These are phyloP conservation scores for Martensiomyces pterosporus DNA, from an alignment of 192 early-diverging fungal species.

Conservation along the genomic window DNA sequence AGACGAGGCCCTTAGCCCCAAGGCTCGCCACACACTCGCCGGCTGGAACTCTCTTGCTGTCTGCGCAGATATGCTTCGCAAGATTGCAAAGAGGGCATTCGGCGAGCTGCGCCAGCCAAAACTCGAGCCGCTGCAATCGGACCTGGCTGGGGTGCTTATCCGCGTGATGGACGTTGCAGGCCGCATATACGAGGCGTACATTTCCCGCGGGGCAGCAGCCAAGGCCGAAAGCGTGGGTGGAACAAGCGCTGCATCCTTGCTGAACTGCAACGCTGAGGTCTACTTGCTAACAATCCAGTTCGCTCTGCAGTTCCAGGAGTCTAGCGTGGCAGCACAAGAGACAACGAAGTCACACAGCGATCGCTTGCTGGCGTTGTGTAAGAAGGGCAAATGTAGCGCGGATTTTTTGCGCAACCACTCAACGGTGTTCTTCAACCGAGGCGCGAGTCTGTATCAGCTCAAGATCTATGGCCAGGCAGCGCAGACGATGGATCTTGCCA, in stretches of 20 bases:
- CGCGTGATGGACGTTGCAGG: slow-evolving; percentile 12
- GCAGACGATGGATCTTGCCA: slow-evolving; percentile 18
- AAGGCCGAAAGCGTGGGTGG: slow-evolving; percentile 36
- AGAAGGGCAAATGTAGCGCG: slow-evolving; percentile 8
- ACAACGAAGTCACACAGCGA: slow-evolving; percentile 3
- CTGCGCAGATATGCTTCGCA: slow-evolving; percentile 32
- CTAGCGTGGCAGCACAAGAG: background rate
- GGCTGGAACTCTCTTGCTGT: slow-evolving; percentile 37
- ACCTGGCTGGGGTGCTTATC: slow-evolving; percentile 4
- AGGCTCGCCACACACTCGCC: slow-evolving; percentile 23
- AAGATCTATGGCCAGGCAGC: slow-evolving; percentile 24
- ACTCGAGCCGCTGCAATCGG: background rate
- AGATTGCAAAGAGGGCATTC: slow-evolving; percentile 10
- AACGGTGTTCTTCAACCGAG: slow-evolving; percentile 40
- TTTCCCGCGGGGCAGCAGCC: slow-evolving; percentile 28
- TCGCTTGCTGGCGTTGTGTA: slow-evolving; percentile 19
- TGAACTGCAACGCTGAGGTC: slow-evolving; percentile 23
- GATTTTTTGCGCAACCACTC: slow-evolving; percentile 45
- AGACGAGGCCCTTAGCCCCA: slow-evolving; percentile 4
- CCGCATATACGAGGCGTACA: slow-evolving; percentile 29
- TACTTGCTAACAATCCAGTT: slow-evolving; percentile 25
- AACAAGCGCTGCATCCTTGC: slow-evolving; percentile 5
- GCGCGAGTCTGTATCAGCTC: slow-evolving; percentile 37
- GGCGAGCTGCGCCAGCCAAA: slow-evolving; percentile 8
- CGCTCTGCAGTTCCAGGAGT: slow-evolving; percentile 15